A percentile compares a stretch with the other conserved stretches of the same genome.
Conservation (phyloP, 2,329 filamentous ascomycete species). For the Penicillium psychrosexuale region DNA sequence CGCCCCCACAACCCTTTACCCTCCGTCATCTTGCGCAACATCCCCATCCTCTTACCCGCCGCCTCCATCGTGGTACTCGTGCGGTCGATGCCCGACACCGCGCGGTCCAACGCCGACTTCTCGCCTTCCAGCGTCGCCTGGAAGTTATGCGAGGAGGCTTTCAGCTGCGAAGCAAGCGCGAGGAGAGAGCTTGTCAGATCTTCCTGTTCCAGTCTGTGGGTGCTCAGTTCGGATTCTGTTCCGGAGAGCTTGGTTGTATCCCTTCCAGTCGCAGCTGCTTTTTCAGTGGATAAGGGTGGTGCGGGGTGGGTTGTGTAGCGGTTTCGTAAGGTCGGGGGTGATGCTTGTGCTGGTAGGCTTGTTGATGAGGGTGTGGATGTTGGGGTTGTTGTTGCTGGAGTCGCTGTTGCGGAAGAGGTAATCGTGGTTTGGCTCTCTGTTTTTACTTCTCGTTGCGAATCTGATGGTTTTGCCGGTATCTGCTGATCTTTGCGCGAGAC, state of each 20-base stretch:
- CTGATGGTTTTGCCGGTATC: not conserved
- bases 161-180: constrained; percentile 72
- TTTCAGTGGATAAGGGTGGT: constrained; percentile 10
- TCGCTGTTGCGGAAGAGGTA: not conserved
- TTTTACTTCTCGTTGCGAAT: not conserved
- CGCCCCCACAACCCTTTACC: constrained; percentile 83
- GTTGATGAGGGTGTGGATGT: not conserved
- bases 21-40: constrained; percentile 75
- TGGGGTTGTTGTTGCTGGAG: constrained; percentile 3
- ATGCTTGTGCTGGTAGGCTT: not conserved
- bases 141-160: constrained; percentile 70
- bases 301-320: constrained; percentile 15
- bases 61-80: constrained; percentile 73
- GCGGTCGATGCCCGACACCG: constrained; percentile 71
- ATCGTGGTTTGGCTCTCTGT: not conserved
- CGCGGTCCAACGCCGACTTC: constrained; percentile 67
- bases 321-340: constrained; percentile 26
- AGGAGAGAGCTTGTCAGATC: constrained; percentile 77
- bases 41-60: constrained; percentile 73
- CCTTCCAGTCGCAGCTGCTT: constrained; percentile 13
- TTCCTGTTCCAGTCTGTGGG: constrained; percentile 80
- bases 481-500: not conserved
- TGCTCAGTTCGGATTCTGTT: constrained; percentile 69
- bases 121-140: constrained; percentile 68
- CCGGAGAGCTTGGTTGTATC: constrained; percentile 34